Conservation (phyloP, 768 basidiomycete genomes). For the Macrolepiota fuliginosa region DNA sequence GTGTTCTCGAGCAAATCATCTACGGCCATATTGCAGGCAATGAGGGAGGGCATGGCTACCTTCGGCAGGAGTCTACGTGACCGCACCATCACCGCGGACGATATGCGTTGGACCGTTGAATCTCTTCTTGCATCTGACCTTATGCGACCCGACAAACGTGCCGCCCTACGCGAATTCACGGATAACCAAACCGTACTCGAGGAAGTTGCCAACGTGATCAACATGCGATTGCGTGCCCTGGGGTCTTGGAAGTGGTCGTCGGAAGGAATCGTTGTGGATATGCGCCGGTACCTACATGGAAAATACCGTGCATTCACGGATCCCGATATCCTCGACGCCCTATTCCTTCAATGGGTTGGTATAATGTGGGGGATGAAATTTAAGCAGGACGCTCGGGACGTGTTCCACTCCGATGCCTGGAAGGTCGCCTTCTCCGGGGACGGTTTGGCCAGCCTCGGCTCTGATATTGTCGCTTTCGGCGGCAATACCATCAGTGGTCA, state of each 20-base stretch:
- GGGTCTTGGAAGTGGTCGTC: constrained; percentile 43
- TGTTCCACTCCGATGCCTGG: constrained; percentile 38
- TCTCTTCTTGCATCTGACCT: constrained; percentile 34
- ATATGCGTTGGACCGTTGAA: constrained; percentile 31
- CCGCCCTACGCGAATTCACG: constrained; percentile 39
- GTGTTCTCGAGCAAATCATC: constrained; percentile 35
- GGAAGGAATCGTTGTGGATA: constrained; percentile 39
- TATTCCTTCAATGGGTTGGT: constrained; percentile 44
- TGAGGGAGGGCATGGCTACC: constrained; percentile 27
- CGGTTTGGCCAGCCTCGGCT: constrained; percentile 19
- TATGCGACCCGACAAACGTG: constrained; percentile 37
- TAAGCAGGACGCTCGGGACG: constrained; percentile 25
- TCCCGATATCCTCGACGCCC: constrained; percentile 43
- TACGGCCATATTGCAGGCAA: constrained; percentile 23
- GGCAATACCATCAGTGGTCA: constrained; percentile 23
- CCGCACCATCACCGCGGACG: constrained; percentile 19
- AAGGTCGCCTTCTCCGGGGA: constrained; percentile 20
- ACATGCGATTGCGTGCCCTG: constrained; percentile 41
- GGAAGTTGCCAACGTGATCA: constrained; percentile 42
- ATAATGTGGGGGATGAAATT: constrained; percentile 39
- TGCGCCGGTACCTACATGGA: constrained; percentile 46
- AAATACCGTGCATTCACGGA: constrained; percentile 52
- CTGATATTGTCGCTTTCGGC: constrained; percentile 5
- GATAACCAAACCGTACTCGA: constrained; percentile 35
- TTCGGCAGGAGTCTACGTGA: constrained; percentile 28